Percentiles rank a stretch among this genome's conserved stretches.
Evolutionary conservation across 306 rosid genomes (phyloP).

Genomic region (Castanopsis chinensis): DNA sequence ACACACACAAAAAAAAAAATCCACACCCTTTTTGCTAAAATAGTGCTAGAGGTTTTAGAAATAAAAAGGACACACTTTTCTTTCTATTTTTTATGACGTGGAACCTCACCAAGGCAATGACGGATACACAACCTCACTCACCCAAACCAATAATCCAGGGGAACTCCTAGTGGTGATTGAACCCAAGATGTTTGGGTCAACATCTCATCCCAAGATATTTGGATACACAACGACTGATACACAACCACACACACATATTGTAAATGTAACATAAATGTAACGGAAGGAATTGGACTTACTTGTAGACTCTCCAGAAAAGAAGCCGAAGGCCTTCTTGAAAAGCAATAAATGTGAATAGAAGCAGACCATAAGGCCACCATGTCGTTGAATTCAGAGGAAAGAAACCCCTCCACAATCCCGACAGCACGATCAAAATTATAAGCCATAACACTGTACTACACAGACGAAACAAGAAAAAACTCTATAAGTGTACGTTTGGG

Average conservation of each 20-base stretch:
- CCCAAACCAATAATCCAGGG: no score
- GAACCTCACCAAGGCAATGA: no score
- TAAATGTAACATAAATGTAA: background rate
- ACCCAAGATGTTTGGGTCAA: no score
- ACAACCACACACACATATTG: no score
- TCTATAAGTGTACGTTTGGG: no score
- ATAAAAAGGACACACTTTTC: background rate
- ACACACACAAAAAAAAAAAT: no score
- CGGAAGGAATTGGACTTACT: constrained; percentile 23
- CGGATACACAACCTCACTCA: no score
- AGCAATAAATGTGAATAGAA: constrained; percentile 64
- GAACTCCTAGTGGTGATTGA: no score
- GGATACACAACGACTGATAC: no score
- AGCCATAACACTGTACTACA: constrained; percentile 85
- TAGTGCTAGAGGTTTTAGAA: background rate
- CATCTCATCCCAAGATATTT: no score
- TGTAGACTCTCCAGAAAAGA: constrained; percentile 74
- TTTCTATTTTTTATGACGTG: no score
- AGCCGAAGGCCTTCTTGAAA: constrained; percentile 88
- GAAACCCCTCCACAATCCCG: constrained; percentile 84
- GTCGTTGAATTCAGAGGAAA: constrained; percentile 57
- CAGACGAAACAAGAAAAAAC: constrained; percentile 1
- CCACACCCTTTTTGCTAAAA: background rate
- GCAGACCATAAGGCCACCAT: constrained; percentile 75
- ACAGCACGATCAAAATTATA: constrained; percentile 69